Conservation (phyloP, 2,329 filamentous ascomycete genomes). For the Talaromyces sp. region DNA sequence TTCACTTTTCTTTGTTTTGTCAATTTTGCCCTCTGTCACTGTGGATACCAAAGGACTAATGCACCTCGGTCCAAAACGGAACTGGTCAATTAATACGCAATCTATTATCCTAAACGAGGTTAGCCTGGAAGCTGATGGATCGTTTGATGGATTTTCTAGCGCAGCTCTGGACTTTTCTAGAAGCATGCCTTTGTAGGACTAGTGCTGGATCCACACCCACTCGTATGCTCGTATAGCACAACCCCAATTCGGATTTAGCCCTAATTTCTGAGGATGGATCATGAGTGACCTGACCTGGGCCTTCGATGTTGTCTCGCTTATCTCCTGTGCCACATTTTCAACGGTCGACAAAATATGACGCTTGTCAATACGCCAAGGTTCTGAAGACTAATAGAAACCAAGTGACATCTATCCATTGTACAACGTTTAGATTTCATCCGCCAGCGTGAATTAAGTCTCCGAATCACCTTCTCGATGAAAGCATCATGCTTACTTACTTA, state of each 20-base stretch:
- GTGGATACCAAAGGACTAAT: neutral
- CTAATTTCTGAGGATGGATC: neutral
- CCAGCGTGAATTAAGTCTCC: neutral
- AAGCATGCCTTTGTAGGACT: neutral
- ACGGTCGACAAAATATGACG: neutral
- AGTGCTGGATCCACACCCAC: neutral
- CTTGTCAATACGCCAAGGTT: neutral
- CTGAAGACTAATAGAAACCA: neutral
- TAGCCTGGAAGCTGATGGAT: neutral
- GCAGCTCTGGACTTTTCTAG: neutral
- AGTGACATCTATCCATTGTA: neutral
- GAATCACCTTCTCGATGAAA: neutral
- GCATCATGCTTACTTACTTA: neutral
- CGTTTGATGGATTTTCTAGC: conserved; percentile 11
- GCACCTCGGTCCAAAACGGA: neutral
- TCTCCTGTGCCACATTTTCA: conserved; percentile 3
- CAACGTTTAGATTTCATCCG: neutral
- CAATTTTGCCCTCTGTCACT: neutral
- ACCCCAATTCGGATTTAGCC: neutral
- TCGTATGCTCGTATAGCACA: neutral
- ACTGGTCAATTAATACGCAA: neutral
- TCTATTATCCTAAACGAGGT: neutral
- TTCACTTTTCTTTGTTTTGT: neutral
- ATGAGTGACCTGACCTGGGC: neutral
- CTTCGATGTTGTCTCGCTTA: neutral